These are phyloP conservation scores for Fusarium metavorans DNA, from an alignment of 2,329 filamentous ascomycete genomes.

Conservation along the genomic window DNA sequence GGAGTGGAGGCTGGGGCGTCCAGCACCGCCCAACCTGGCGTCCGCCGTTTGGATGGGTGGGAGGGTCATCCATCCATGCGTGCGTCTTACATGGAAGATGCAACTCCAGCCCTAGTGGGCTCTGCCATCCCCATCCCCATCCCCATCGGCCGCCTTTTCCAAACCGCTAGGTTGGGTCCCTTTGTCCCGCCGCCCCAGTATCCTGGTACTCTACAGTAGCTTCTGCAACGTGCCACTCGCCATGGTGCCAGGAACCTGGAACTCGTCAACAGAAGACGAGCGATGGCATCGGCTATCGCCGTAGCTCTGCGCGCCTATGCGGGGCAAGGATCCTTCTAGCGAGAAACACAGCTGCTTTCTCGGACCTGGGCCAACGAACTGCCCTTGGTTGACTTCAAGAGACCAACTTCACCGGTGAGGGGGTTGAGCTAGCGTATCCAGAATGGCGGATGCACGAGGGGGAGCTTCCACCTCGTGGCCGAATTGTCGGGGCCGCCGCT, in stretches of 20 bases:
- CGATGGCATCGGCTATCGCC: conserved; percentile 30
- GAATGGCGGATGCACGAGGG: conserved; percentile 22
- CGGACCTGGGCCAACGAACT: not conserved
- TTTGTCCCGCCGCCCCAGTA: not conserved
- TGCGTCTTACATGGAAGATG: conserved; percentile 20
- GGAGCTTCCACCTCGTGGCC: not conserved
- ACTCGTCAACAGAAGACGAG: not conserved
- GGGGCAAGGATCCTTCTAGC: conserved; percentile 1
- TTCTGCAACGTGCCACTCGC: conserved; percentile 11
- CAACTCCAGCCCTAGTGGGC: conserved; percentile 30
- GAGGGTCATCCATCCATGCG: not conserved
- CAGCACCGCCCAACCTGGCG: not conserved
- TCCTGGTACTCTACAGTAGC: not conserved
- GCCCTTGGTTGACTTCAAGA: not conserved
- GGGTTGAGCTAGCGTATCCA: conserved; percentile 8
- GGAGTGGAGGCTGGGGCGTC: conserved; percentile 10
- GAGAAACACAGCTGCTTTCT: not conserved
- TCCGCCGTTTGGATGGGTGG: not conserved
- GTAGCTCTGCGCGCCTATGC: conserved; percentile 11
- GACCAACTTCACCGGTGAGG: conserved; percentile 8
- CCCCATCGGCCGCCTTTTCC: not conserved
- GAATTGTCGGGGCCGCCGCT: conserved; percentile 29
- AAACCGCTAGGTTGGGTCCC: not conserved
- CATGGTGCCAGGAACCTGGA: not conserved
- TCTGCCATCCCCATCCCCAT: not conserved